A percentile compares a stretch with the other conserved stretches of the same genome.
Evolutionary conservation across 1,284 basidiomycete species (phyloP).

Genomic region (Bjerkandera adusta): DNA sequence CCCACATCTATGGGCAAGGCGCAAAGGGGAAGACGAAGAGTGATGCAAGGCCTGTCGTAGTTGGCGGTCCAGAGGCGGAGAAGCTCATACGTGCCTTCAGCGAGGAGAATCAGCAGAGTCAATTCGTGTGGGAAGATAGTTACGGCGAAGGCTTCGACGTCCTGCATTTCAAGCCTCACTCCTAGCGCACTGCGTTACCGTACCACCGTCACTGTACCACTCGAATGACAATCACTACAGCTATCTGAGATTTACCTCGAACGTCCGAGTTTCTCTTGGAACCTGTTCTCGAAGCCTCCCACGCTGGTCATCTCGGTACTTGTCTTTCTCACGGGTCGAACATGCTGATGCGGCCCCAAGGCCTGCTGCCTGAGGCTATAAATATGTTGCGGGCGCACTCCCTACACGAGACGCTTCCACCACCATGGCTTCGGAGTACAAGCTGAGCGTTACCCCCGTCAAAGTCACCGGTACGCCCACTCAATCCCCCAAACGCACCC

Average conservation of each 20-base stretch:
- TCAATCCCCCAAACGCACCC: too few relatives aligned
- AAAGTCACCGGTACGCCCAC: constrained; percentile 18
- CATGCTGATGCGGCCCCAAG: too few relatives aligned
- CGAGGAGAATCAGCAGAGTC: constrained; percentile 62
- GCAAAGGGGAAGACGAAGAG: constrained; percentile 56
- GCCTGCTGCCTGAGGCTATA: too few relatives aligned
- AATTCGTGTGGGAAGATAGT: constrained; percentile 62
- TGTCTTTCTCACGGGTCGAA: too few relatives aligned
- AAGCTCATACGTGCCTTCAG: constrained; percentile 62
- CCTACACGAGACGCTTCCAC: too few relatives aligned
- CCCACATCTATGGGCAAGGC: constrained; percentile 65
- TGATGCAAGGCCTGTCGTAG: constrained; percentile 47
- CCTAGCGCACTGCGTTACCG: too few relatives aligned
- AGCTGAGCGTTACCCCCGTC: constrained; percentile 41
- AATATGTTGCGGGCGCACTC: too few relatives aligned
- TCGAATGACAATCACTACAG: too few relatives aligned
- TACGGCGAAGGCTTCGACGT: constrained; percentile 71
- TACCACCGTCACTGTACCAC: background rate
- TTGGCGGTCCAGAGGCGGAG: constrained; percentile 48
- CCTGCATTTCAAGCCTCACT: constrained; percentile 45
- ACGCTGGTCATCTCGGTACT: too few relatives aligned
- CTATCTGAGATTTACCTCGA: too few relatives aligned
- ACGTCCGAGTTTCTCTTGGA: too few relatives aligned
- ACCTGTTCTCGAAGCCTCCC: too few relatives aligned
- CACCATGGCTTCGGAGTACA: constrained; percentile 18